These are phyloP conservation scores for Acacia crassicarpa DNA, from an alignment of 306 rosid species.

Conservation along the genomic window DNA sequence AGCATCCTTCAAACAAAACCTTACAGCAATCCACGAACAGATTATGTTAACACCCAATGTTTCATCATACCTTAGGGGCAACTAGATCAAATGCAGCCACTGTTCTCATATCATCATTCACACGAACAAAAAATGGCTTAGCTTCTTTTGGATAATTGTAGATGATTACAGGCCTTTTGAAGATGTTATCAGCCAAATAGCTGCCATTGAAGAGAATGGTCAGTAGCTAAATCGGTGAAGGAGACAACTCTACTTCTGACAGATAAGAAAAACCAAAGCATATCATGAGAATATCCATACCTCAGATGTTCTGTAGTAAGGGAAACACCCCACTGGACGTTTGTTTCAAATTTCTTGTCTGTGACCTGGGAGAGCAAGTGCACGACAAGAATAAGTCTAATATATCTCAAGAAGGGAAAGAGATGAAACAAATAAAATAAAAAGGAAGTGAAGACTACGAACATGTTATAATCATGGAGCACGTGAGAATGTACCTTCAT, in stretches of 20 bases:
- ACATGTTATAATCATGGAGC: constrained; percentile 4
- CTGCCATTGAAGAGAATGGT: constrained; percentile 43
- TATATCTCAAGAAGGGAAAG: not conserved
- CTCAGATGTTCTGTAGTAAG: constrained; percentile 70
- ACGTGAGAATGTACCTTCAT: constrained; percentile 45
- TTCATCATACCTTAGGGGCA: constrained; percentile 76
- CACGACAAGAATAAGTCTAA: not conserved
- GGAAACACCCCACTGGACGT: constrained; percentile 46
- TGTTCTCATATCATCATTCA: constrained; percentile 76
- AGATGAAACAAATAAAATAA: not conserved
- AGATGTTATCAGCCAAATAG: constrained; percentile 62
- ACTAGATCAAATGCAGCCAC: constrained; percentile 91
- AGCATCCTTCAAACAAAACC: not conserved
- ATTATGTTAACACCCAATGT: not conserved
- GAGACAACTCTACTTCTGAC: not conserved
- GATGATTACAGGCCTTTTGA: constrained; percentile 61
- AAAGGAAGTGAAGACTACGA: not conserved
- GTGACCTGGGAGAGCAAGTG: constrained; percentile 43
- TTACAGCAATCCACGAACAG: not conserved
- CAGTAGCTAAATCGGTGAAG: constrained; percentile 24
- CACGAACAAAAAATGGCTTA: constrained; percentile 73
- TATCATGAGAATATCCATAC: constrained; percentile 38
- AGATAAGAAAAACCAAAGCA: constrained; percentile 24
- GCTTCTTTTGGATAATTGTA: constrained; percentile 75
- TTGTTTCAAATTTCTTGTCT: constrained; percentile 51